These are phyloP conservation scores for Boletales sp. DNA, from an alignment of 768 basidiomycete species.

Conservation along the genomic window DNA sequence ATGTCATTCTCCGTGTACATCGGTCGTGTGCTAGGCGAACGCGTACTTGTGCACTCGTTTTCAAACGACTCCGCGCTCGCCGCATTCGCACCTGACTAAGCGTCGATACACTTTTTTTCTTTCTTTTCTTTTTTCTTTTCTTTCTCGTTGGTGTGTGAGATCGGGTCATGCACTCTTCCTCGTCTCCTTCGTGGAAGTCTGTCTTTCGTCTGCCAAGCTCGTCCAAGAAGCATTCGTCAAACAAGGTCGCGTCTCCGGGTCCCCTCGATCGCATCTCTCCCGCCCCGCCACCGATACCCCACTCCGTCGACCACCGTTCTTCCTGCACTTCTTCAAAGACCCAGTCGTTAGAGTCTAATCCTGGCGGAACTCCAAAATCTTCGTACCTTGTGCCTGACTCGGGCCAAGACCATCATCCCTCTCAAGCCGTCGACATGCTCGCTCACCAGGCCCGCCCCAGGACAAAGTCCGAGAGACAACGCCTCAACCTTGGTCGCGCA, in stretches of 20 bases:
- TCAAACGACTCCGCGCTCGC: no score
- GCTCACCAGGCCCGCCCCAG: constrained; percentile 19
- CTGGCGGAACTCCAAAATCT: constrained; percentile 28
- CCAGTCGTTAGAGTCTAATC: constrained; percentile 51
- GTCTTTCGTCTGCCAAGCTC: constrained; percentile 70
- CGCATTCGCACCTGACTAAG: constrained; percentile 1
- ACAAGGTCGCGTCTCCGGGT: constrained; percentile 18
- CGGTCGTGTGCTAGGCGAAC: constrained; percentile 21
- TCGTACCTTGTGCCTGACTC: constrained; percentile 30
- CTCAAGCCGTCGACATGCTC: constrained; percentile 15
- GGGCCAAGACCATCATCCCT: background rate
- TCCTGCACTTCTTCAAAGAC: constrained; percentile 72
- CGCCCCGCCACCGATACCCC: constrained; percentile 41
- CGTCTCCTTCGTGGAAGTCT: constrained; percentile 58
- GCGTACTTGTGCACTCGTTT: no score
- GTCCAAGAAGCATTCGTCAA: constrained; percentile 48
- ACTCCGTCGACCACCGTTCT: constrained; percentile 56
- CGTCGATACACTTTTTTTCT: background rate
- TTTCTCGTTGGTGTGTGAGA: background rate
- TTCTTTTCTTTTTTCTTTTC: background rate
- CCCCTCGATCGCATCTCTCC: constrained; percentile 21
- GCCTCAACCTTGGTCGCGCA: constrained; percentile 45
- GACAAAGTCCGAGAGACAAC: constrained; percentile 47
- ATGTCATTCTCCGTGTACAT: constrained; percentile 30
- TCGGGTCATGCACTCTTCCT: constrained; percentile 24